Evolutionary conservation across 2,329 filamentous ascomycete species (phyloP), one percentile per base, ranked within the genome.

Genomic region (Paecilomyces formosus): DNA sequence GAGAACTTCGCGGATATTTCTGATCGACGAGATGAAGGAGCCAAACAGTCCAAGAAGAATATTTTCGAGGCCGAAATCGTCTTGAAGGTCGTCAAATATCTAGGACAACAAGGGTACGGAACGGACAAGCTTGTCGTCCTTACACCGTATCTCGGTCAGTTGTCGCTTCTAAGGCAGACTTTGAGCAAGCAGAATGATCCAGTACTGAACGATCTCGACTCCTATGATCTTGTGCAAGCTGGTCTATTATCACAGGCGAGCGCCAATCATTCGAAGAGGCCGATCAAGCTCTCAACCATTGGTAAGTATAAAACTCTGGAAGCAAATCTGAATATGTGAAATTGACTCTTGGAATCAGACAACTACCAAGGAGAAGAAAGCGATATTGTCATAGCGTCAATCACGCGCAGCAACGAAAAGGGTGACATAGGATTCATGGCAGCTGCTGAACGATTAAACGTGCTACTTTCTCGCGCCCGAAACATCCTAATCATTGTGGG

Each of bases 291-390:
- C 0, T 89, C 88, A 0, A 90, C 88, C 0, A 88, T 92, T 55
- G 86, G 86, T 88, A 72, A 68, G 81, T 68, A 33, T n/a, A n/a
- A n/a, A n/a, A n/a, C n/a, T n/a, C n/a, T n/a, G n/a, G n/a, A n/a
- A n/a, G n/a, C n/a, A n/a, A n/a, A n/a, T n/a, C n/a, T n/a, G n/a
- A n/a, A n/a, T n/a, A n/a, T n/a, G n/a, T n/a, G n/a, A n/a, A n/a
- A n/a, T n/a, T n/a, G n/a, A n/a, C n/a, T n/a, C n/a, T n/a, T n/a
- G n/a, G n/a, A n/a, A n/a, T n/a, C n/a, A n/a, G 88, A 92, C 61
- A 92, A 92, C 61, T 92, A 88, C 58, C 89, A 92, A 68, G 88
- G 89, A 1, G 88, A 92, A 65, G 88, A 92, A 62, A 85, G 83
- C 39, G 84, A 91, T 1, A 87, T 92, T 15, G 85, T 91, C 0